These are phyloP conservation scores for Lactuca saligna DNA, from an alignment of 129 eudicot genomes.

Conservation along the genomic window DNA sequence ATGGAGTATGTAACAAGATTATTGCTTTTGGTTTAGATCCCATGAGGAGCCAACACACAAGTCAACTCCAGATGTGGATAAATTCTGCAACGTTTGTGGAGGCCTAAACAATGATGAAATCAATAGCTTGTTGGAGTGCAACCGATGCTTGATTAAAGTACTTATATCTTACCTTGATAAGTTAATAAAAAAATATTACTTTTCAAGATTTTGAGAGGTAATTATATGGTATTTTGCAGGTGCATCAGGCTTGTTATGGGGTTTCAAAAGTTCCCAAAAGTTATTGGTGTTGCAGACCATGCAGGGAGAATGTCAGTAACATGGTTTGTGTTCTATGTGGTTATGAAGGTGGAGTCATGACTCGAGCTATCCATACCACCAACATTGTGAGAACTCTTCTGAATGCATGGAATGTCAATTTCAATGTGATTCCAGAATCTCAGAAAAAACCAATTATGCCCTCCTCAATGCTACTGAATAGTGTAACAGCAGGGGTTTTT, in stretches of 20 bases:
- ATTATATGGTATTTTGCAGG: slow-evolving; percentile 34
- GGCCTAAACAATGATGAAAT: slow-evolving; percentile 40
- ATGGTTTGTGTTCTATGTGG: slow-evolving; percentile 66
- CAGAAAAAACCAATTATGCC: slow-evolving; percentile 17
- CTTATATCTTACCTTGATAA: slow-evolving; percentile 7
- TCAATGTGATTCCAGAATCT: slow-evolving; percentile 37
- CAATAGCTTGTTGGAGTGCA: slow-evolving; percentile 58
- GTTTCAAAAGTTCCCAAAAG: slow-evolving; percentile 49
- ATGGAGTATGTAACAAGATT: slow-evolving; percentile 20
- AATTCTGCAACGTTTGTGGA: slow-evolving; percentile 54
- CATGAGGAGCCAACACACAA: slow-evolving; percentile 25
- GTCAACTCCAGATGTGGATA: slow-evolving; percentile 32
- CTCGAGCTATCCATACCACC: slow-evolving; percentile 49
- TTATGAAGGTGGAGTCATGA: slow-evolving; percentile 68
- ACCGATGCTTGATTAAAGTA: slow-evolving; percentile 49
- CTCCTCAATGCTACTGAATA: slow-evolving; percentile 33
- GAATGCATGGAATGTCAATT: slow-evolving; percentile 43
- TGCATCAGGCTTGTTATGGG: slow-evolving; percentile 75
- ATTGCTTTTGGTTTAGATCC: slow-evolving; percentile 40
- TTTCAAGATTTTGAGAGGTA: slow-evolving; percentile 16
- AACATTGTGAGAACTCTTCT: slow-evolving; percentile 44
- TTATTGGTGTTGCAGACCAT: slow-evolving; percentile 65
- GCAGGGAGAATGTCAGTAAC: slow-evolving; percentile 45
- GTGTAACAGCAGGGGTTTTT: slow-evolving; percentile 47
- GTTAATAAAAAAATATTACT: not conserved